A percentile compares a stretch with the other conserved stretches of the same genome.
Conservation (phyloP, 2,329 filamentous ascomycete species). For the Rutstroemia sp. region DNA sequence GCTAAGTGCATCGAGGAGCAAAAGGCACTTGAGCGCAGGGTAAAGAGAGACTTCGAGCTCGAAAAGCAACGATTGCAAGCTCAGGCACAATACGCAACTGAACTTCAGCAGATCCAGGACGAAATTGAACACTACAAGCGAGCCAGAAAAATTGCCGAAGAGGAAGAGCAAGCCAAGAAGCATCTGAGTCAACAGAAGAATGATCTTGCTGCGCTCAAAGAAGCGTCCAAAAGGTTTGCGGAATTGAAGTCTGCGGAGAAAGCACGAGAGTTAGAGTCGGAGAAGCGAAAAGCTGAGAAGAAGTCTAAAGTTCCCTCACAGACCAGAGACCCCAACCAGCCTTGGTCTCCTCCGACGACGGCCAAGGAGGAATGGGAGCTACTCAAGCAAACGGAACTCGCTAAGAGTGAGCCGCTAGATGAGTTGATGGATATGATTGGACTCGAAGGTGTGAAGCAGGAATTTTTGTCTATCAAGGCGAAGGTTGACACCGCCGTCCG, state of each 20-base stretch:
- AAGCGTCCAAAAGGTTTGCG: conserved; percentile 22
- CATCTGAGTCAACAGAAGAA: conserved; percentile 38
- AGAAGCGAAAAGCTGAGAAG: no score
- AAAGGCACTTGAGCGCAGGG: no score
- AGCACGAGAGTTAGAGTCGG: no score
- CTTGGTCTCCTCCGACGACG: not conserved
- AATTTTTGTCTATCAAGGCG: conserved; percentile 55
- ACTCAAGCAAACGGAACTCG: conserved; percentile 47
- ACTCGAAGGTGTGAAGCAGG: conserved; percentile 58
- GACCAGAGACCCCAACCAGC: not conserved
- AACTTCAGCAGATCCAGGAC: no score
- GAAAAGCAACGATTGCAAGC: no score
- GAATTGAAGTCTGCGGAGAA: not conserved
- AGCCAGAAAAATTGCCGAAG: no score
- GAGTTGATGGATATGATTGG: conserved; percentile 63
- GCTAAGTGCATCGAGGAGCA: no score
- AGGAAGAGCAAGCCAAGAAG: not conserved
- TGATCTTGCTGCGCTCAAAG: conserved; percentile 38
- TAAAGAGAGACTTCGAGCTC: no score
- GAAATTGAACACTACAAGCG: no score
- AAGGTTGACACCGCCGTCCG: conserved; percentile 52
- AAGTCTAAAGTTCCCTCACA: no score
- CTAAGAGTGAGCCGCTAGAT: conserved; percentile 49
- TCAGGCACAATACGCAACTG: no score
- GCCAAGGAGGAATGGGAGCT: conserved; percentile 51